Evolutionary conservation across 2,329 filamentous ascomycete genomes (phyloP), one percentile per base, ranked within the genome.

Genomic region (Aureobasidium sp.): DNA sequence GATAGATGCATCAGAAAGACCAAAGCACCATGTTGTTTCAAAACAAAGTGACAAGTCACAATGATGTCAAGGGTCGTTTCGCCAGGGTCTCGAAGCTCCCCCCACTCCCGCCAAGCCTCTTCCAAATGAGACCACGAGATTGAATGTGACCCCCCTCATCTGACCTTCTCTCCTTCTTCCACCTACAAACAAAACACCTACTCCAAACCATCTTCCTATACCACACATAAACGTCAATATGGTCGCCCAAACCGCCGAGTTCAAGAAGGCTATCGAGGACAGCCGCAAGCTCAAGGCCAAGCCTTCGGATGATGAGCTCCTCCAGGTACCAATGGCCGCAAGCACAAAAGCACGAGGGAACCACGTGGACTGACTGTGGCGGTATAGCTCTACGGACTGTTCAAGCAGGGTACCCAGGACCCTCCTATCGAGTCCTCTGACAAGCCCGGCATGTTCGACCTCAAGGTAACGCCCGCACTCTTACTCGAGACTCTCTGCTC

Each of bases 191-290:
- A 47, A 30, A 10, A 59, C 5, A 21, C 2, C 45, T 45, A 34
- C 13, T 37, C 15, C 32, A 4, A 48, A n/a, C n/a, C 34, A 29
- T 13, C 10, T 36, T 21, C 5, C 29, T 7, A n/a, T 16, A 58
- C 21, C 10, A 45, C 13, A 37, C 6, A 9, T 3, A 34, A 48
- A n/a, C 15, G 27, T 16, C 47, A 64, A 62, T 7, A 67, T 67
- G 66, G 62, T 62, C 61, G 63, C 63, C 53, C 63, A 65, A 54
- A 49, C 69, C 53, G 62, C 95, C 71, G 90, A 95, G 76, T 95
- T 96, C 82, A 91, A 89, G 80, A 90, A 94, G 78, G 86, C 86
- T 65, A 78, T 81, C 68, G 72, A 71, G 66, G 86, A 89, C 76
- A 85, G 82, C 76, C 84, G 84, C 76, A 86, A 88, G 81, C 80